A percentile compares a stretch with the other conserved stretches of the same genome.
These are phyloP conservation scores for Ambrosia trifida DNA, from an alignment of 129 eudicot species.

Conservation along the genomic window DNA sequence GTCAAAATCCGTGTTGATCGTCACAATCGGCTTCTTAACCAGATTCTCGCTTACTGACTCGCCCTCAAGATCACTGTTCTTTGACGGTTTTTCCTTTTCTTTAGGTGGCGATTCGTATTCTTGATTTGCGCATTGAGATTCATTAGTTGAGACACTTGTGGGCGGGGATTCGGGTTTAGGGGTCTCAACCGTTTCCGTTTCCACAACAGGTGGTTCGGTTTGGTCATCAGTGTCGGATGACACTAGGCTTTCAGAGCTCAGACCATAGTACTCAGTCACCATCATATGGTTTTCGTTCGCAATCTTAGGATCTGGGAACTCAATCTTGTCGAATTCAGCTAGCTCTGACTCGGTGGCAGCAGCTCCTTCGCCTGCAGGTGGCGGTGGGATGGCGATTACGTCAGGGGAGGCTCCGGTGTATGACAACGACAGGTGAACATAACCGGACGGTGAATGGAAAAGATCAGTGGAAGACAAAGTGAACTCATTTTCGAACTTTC, in stretches of 20 bases:
- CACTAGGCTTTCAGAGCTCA: slow-evolving; percentile 71
- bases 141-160: slow-evolving; percentile 54
- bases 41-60: slow-evolving; percentile 29
- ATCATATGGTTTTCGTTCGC: slow-evolving; percentile 72
- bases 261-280: slow-evolving; percentile 74
- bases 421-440: slow-evolving; percentile 73
- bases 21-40: slow-evolving; percentile 48
- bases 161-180: slow-evolving; percentile 64
- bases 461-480: slow-evolving; percentile 94
- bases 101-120: slow-evolving; percentile 51
- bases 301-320: slow-evolving; percentile 89
- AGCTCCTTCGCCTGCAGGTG: slow-evolving; percentile 26
- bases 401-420: slow-evolving; percentile 80
- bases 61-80: slow-evolving; percentile 47
- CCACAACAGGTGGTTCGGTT: slow-evolving; percentile 27
- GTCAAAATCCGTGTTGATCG: slow-evolving; percentile 58
- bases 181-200: slow-evolving; percentile 9
- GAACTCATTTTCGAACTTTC: slow-evolving; percentile 79
- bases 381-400: slow-evolving; percentile 59
- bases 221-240: slow-evolving; percentile 68
- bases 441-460: slow-evolving; percentile 95
- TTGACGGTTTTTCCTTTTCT: slow-evolving; percentile 41
- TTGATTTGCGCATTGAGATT: slow-evolving; percentile 45
- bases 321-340: slow-evolving; percentile 62
- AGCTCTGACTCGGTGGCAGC: slow-evolving; percentile 26